Evolutionary conservation across 1,139 yeast genomes (phyloP), one percentile per base, ranked within the genome.

Genomic region (Yamadazyma diospyri): DNA sequence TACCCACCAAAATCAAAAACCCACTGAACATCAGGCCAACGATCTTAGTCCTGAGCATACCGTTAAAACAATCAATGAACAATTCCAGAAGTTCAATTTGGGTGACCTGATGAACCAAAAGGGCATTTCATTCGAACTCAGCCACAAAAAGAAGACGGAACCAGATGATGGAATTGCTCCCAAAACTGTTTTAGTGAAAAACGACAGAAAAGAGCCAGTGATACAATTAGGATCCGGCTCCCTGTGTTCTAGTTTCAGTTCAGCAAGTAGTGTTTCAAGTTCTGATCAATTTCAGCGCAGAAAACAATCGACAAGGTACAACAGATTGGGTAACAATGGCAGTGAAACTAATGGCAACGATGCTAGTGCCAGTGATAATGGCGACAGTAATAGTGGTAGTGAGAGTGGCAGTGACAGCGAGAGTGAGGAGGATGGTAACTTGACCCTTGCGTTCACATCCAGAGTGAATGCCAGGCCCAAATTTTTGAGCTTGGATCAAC

Each of bases 361-460:
- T 3, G 29, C 5, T 4, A 29, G 29, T 17, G 32, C 36, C 21
- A 36, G 30, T n/a, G 12, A 21, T 6, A 13, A 7, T 4, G 16
- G 22, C 16, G 25, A n/a, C 14, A 36, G 42, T 19, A 56, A 47
- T 10, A 55, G 55, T 27, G 54, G 42, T n/a, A 36, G 42, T 21
- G 56, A 47, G 10, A 55, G 55, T 27, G 53, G 42, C 8, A 51
- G 53, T 25, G 64, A 25, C 13, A 62, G 58, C 16, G 69, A 59
- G 6, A 61, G 60, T 34, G 73, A 61, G 30, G 72, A 61, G 31
- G 69, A 51, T 19, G 79, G 74, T 1, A 73, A 76, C 44, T 53
- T 77, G 40, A 76, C 80, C 0, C 57, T 77, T 22, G 77, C 75
- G 9, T 71, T 76, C 41, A 61, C 73, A 2, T 64, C 72, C 3